Evolutionary conservation across 129 eudicot species (phyloP), one percentile per base, ranked within the genome.

Genomic region (Flaveria brownii): DNA sequence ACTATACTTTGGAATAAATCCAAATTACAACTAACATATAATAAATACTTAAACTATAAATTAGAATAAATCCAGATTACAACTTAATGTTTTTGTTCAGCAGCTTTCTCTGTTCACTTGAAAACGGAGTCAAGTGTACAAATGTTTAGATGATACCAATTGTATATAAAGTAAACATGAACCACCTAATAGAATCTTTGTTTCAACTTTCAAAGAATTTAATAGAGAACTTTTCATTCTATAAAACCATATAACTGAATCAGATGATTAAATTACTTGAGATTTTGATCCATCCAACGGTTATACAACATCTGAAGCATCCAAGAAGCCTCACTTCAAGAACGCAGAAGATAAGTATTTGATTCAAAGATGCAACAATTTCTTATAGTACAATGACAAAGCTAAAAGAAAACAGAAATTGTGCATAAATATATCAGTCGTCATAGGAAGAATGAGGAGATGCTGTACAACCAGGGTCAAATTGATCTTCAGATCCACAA

Each of bases 401-500:
- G 17, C 59, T 60, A 74, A 73, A 39, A 50, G 42, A 11, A 49
- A 16, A 28, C 39, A 36, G 68, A 79, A 65, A 73, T 67, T 15
- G 16, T 13, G 67, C 41, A 25, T 5, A 54, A n/a, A 61, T 57
- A 47, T 30, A 72, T 88, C 86, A 93, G 63, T 94, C 99, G 54
- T 94, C 99, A 71, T 94, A 91, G 17, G 99, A 94, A 65, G 78
- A 77, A 81, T 95, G 99, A 73, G 99, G 99, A 54, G 97, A 80
- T 28, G 97, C 90, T 17, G 96, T 91, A 84, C 99, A 95, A 13
- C 97, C 99, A 79, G 88, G 88, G 70, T 95, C 94, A 74, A 95
- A 91, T n/a, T 97, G 97, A 80, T 95, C 96, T 85, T 95, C 99
- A 64, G 99, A 95, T 12, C 94, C 99, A 80, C 99, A 95, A 80